phyloP scores from a whole-genome alignment of 2,329 filamentous ascomycete genomes.

The Boeremia lycopersici region DNA sequence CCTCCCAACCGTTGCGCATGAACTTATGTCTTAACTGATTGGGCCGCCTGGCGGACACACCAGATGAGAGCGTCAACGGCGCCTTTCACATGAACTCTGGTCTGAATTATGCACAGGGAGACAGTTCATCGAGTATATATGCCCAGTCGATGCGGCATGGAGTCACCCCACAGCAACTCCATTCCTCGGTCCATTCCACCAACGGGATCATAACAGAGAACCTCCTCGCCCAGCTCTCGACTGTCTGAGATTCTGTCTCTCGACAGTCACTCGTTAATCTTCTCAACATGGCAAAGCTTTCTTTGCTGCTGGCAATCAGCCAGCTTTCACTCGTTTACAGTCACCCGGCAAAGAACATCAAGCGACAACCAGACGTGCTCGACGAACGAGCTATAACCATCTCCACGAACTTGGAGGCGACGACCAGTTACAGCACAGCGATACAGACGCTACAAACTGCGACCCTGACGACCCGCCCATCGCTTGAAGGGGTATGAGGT shows the following conservation, averaged over 20 bases:
- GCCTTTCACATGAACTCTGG: conserved; percentile 29
- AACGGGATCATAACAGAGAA: conserved; percentile 8
- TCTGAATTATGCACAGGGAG: conserved; percentile 6
- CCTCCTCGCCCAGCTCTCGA: conserved; percentile 10
- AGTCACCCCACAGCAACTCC: conserved; percentile 26
- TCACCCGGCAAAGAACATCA: conserved; percentile 28
- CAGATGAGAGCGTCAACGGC: conserved; percentile 26
- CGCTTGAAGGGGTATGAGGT: conserved; percentile 37
- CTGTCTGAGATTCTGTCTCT: conserved; percentile 25
- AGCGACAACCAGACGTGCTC: conserved; percentile 14
- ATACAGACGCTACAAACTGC: conserved; percentile 38
- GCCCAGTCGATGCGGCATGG: conserved; percentile 13
- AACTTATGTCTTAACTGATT: conserved; percentile 28
- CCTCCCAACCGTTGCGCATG: conserved; percentile 27
- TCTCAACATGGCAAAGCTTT: conserved; percentile 36
- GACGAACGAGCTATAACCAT: conserved; percentile 33
- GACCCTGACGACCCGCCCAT: conserved; percentile 29
- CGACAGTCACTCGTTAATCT: conserved; percentile 16
- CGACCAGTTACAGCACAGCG: conserved; percentile 40
- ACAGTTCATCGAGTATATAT: conserved; percentile 32
- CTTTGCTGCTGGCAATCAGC: conserved; percentile 31
- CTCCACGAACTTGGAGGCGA: conserved; percentile 28
- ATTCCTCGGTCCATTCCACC: conserved; percentile 42
- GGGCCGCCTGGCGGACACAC: conserved; percentile 26
- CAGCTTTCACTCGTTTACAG: conserved; percentile 31